Conservation (phyloP, 1,284 basidiomycete species). For the Meripilus lineatus region DNA sequence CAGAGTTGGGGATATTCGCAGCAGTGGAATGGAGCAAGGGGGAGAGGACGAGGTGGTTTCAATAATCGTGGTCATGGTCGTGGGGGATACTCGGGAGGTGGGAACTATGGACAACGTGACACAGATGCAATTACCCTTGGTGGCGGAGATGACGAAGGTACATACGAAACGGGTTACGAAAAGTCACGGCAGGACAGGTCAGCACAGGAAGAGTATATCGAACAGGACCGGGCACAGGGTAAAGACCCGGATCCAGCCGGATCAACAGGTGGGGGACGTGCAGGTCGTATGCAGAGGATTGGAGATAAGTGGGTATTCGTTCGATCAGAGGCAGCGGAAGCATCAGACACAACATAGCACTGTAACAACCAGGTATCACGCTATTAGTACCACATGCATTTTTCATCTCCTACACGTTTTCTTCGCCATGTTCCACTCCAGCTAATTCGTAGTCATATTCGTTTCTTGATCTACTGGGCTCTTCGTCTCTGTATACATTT, state of each 20-base stretch:
- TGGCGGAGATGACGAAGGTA: constrained; percentile 29
- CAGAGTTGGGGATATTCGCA: constrained; percentile 10
- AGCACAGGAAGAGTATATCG: neutral
- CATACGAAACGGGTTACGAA: neutral
- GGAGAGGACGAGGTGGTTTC: constrained; percentile 14
- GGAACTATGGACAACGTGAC: constrained; percentile 19
- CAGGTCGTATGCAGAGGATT: constrained; percentile 63
- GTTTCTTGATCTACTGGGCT: constrained; percentile 19
- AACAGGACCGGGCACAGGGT: neutral
- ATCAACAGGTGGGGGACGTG: constrained; percentile 22
- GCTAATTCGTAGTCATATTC: constrained; percentile 44
- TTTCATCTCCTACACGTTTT: constrained; percentile 31
- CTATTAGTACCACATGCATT: too few relatives aligned
- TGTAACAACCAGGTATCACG: too few relatives aligned
- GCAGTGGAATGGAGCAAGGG: constrained; percentile 14
- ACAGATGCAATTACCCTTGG: constrained; percentile 56
- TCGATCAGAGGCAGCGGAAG: constrained; percentile 20
- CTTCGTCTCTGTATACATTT: constrained; percentile 30
- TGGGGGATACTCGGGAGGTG: constrained; percentile 20
- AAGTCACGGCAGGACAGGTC: neutral
- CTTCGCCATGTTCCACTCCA: constrained; percentile 39
- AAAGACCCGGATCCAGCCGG: constrained; percentile 3
- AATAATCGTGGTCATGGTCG: constrained; percentile 29
- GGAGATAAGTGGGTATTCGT: constrained; percentile 73
- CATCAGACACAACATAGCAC: constrained; percentile 6